These are phyloP conservation scores for Fusarium sp. DNA, from an alignment of 2,329 filamentous ascomycete species.

Conservation along the genomic window DNA sequence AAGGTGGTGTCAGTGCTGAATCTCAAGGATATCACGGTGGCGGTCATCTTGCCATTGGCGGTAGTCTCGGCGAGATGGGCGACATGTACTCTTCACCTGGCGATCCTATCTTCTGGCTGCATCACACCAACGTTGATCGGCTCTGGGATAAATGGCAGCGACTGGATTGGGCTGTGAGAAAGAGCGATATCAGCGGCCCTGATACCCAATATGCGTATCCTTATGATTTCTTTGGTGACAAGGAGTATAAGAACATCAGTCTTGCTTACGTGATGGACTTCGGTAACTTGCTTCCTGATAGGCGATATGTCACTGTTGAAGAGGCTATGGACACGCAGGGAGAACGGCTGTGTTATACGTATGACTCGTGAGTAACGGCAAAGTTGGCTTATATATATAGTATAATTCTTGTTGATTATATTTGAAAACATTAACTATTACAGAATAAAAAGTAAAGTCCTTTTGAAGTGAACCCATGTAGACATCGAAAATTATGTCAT, in stretches of 20 bases:
- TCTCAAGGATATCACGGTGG: neutral
- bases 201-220: neutral
- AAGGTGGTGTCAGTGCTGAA: neutral
- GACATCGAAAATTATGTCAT: neutral
- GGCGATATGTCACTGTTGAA: neutral
- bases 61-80: neutral
- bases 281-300: neutral
- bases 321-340: neutral
- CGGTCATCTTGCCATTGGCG: neutral
- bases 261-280: neutral
- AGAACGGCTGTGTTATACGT: neutral
- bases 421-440: neutral
- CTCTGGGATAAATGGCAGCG: neutral
- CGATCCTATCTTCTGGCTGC: neutral
- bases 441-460: neutral
- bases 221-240: rapidly evolving
- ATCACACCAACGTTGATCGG: neutral
- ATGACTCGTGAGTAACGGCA: neutral
- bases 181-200: neutral
- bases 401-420: neutral
- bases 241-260: neutral
- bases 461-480: neutral
- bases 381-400: rapidly evolving
- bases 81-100: neutral
- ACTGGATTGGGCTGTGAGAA: neutral